Conservation (phyloP, 2,329 filamentous ascomycete species). For the Helotiales sp. region DNA sequence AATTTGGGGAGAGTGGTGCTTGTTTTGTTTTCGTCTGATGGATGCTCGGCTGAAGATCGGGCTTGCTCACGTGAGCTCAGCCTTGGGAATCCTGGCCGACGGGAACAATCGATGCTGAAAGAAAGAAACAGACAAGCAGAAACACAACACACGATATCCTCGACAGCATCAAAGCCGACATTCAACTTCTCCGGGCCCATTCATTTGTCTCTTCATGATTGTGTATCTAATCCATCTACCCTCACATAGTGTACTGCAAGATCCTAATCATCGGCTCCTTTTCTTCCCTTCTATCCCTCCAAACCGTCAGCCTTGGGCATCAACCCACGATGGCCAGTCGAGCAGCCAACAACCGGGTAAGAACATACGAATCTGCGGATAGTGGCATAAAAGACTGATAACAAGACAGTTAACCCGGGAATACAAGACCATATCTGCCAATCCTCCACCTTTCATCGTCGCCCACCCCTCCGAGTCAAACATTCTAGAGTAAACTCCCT, state of each 20-base stretch:
- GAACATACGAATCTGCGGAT: slow-evolving; percentile 39
- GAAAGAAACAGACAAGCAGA: background rate
- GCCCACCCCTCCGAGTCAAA: slow-evolving; percentile 90
- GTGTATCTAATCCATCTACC: background rate
- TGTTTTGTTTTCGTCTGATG: background rate
- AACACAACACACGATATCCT: background rate
- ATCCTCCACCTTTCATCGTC: slow-evolving; percentile 85
- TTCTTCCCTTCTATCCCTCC: background rate
- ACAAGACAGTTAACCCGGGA: slow-evolving; percentile 61
- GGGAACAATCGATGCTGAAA: background rate
- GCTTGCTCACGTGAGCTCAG: background rate
- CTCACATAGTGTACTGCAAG: background rate
- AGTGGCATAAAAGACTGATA: slow-evolving; percentile 49
- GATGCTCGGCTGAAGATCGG: background rate
- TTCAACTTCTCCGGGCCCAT: background rate
- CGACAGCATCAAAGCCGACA: background rate
- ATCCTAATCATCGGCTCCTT: background rate
- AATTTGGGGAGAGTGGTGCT: background rate
- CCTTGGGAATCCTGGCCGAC: background rate
- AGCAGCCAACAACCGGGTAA: slow-evolving; percentile 73
- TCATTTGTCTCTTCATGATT: background rate
- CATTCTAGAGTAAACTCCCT: slow-evolving; percentile 75
- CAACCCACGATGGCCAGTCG: slow-evolving; percentile 66
- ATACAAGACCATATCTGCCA: slow-evolving; percentile 69
- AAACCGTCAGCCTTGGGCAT: slow-evolving; percentile 7